Base-by-base conservation (phyloP, 352 stramenopile genomes). In the Globisporangium irregulare region DNA sequence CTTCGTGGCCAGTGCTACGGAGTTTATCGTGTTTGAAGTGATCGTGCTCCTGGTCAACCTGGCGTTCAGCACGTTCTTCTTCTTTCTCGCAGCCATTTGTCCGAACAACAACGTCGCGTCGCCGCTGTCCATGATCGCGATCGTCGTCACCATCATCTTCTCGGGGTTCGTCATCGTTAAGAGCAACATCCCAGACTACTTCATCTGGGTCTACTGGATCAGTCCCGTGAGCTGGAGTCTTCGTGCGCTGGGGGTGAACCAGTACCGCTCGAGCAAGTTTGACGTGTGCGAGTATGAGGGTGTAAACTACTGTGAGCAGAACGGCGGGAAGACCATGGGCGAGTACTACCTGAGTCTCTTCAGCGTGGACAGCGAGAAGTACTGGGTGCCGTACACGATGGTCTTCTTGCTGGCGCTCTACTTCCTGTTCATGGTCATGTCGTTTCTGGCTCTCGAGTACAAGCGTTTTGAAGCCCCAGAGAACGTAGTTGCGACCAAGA, bases 161-260 rank as follows among this genome's bases (percentile, higher is more conserved):
- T 38, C 36, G 9, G 73, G 73, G 20, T 79, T 77, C 55, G 38
- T 76, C 51, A 18, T 76, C 22, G 36, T 63, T 9, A 59, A 71
- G 34, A 50, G 55, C 48, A 34, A 55, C 1, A 64, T 64, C 3
- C 36, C 27, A 29, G 27, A 29, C 27, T 29, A 29, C 2, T 29
- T 29, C 27, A 29, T 29, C 27, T 29, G 27, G 75, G 12, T 82
- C 24, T 82, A 82, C 54, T 80, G 60, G 48, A 58, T 82, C 25
- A 82, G 75, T 38, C 76, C 76, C 4, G 34, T 78, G n/a, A 32
- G 27, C 20, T 80, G 72, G 68, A 50, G 34, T 15, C 25, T 70
- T 48, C 68, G 72, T 22, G 59, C 72, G 36, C 1, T 76, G 20
- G 38, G 56, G 1, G 62, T 73, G n/a, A 73, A 73, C 60, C 32